These are phyloP conservation scores for Colletotrichum aenigma DNA, from an alignment of 2,329 filamentous ascomycete species.

Conservation along the genomic window DNA sequence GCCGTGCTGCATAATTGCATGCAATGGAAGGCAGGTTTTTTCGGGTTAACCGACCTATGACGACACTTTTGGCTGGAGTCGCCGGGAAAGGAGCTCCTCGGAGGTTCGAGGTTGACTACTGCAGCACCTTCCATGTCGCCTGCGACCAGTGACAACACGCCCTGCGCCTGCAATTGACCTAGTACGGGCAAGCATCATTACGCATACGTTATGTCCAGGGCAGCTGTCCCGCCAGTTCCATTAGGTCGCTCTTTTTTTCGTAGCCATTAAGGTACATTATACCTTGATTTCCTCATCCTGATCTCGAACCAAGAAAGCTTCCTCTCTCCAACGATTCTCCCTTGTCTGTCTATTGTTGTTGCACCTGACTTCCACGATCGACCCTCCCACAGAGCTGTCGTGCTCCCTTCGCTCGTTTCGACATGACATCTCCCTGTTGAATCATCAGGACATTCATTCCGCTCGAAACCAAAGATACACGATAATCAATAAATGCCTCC, in stretches of 20 bases:
- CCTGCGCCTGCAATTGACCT: constrained; percentile 1
- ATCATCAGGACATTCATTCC: not conserved
- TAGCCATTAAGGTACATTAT: not conserved
- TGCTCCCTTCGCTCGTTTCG: constrained; percentile 5
- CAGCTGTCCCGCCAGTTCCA: constrained; percentile 4
- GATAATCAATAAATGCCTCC: constrained; percentile 15
- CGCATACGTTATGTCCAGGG: constrained; percentile 8
- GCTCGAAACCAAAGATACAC: not conserved
- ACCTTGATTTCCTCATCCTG: not conserved
- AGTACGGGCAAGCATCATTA: constrained; percentile 13
- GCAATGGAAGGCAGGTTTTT: not conserved
- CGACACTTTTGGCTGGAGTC: constrained; percentile 6
- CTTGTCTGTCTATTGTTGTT: not conserved
- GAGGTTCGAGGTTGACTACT: not conserved
- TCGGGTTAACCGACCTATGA: constrained; percentile 18
- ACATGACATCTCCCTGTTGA: constrained; percentile 10
- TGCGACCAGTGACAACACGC: not conserved
- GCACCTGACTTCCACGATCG: not conserved
- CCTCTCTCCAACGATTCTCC: not conserved
- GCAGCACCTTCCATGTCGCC: not conserved
- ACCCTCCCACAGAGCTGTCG: not conserved
- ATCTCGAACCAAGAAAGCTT: not conserved
- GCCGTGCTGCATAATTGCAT: constrained; percentile 15
- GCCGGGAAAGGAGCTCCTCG: constrained; percentile 7
- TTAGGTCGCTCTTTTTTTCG: not conserved